phyloP scores from a whole-genome alignment of 768 basidiomycete genomes.

The Crassisporium funariophilum region DNA sequence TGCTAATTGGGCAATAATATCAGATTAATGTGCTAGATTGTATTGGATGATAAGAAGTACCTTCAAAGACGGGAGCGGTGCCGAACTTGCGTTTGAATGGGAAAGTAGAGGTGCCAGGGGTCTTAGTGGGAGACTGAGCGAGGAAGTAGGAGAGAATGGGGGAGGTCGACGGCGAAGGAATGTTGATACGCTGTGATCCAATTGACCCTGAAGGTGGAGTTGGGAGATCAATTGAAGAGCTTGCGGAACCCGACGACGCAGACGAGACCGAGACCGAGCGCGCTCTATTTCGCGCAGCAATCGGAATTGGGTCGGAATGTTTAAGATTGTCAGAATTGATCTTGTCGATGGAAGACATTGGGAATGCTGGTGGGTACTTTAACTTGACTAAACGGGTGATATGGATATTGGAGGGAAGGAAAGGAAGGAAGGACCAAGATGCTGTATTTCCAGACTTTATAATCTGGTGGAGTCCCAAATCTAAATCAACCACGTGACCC shows the following conservation, averaged over 20 bases:
- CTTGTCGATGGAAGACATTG: slow-evolving; percentile 37
- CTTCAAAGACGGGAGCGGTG: slow-evolving; percentile 61
- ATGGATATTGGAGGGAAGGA: slow-evolving; percentile 12
- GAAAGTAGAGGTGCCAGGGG: slow-evolving; percentile 44
- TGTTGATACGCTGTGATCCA: slow-evolving; percentile 42
- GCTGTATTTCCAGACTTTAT: slow-evolving; percentile 15
- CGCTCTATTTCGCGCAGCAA: slow-evolving; percentile 46
- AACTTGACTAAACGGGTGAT: slow-evolving; percentile 10
- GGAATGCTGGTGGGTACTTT: slow-evolving; percentile 11
- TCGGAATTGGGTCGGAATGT: slow-evolving; percentile 69
- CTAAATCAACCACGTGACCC: slow-evolving; percentile 16
- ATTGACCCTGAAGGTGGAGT: slow-evolving; percentile 53
- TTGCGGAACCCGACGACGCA: slow-evolving; percentile 53
- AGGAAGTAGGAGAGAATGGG: slow-evolving; percentile 75
- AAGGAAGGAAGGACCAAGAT: slow-evolving; percentile 23
- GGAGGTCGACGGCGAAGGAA: slow-evolving; percentile 62
- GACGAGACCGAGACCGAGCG: slow-evolving; percentile 71
- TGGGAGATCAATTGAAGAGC: slow-evolving; percentile 52
- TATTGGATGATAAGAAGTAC: slow-evolving; percentile 31
- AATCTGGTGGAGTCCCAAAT: slow-evolving; percentile 10
- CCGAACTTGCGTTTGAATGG: slow-evolving; percentile 64
- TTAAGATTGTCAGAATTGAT: slow-evolving; percentile 34
- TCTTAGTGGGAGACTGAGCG: slow-evolving; percentile 60
- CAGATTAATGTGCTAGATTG: not conserved
- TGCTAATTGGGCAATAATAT: slow-evolving; percentile 10